A percentile compares a stretch with the other conserved stretches of the same genome.
Conservation (phyloP, 495 filamentous ascomycete genomes). For the Talaromyces nanjingensis region DNA sequence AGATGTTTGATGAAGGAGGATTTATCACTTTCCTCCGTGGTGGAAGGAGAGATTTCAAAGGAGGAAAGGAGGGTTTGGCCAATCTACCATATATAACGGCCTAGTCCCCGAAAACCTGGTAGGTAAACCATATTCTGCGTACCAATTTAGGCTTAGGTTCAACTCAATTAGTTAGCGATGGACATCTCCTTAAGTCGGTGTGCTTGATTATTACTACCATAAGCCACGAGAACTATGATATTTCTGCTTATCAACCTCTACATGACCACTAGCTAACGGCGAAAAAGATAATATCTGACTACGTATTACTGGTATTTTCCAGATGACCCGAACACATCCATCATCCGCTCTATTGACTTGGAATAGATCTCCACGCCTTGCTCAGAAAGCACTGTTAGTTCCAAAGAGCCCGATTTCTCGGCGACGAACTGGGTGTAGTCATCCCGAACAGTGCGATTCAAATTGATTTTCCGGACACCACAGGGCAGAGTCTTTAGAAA, state of each 20-base stretch:
- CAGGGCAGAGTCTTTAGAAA: constrained; percentile 49
- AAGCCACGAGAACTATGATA: too few species aligned
- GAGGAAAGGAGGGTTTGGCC: too few species aligned
- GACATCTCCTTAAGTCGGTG: too few species aligned
- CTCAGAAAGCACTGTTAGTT: constrained; percentile 57
- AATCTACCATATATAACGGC: too few species aligned
- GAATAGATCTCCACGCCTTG: constrained; percentile 56
- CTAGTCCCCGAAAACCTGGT: too few species aligned
- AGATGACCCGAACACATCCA: constrained; percentile 57
- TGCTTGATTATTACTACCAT: too few species aligned
- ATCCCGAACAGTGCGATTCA: constrained; percentile 63
- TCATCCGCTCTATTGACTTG: constrained; percentile 55
- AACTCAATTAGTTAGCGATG: too few species aligned
- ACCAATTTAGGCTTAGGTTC: too few species aligned
- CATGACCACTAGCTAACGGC: too few species aligned
- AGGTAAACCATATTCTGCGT: too few species aligned
- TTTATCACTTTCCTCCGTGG: neutral
- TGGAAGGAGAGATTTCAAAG: neutral
- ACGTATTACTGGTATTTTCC: constrained; percentile 29
- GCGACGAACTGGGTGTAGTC: constrained; percentile 51
- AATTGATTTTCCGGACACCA: constrained; percentile 61
- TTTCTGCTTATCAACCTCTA: too few species aligned
- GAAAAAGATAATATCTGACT: too few species aligned
- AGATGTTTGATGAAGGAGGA: neutral
- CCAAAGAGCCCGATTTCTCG: constrained; percentile 50